Percentiles rank a stretch among this genome's conserved stretches.
phyloP scores from a whole-genome alignment of 2,329 filamentous ascomycete species.

The Penicillium sp. region DNA sequence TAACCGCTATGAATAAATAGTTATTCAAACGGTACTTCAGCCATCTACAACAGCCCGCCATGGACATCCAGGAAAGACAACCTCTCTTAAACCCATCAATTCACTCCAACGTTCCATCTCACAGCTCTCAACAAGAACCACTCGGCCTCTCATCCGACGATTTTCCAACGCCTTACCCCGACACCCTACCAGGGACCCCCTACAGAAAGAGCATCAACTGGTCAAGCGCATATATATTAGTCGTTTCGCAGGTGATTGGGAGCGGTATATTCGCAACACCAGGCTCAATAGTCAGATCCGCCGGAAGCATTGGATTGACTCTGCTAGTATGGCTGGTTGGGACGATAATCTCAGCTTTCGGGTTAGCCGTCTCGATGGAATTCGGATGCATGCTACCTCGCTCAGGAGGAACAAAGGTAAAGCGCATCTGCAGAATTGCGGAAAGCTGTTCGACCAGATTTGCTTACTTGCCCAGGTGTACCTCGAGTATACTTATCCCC shows the following conservation, averaged over 20 bases:
- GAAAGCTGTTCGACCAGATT: conserved; percentile 38
- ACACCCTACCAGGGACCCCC: conserved; percentile 45
- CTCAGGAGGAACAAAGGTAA: conserved; percentile 65
- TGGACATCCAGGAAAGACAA: conserved; percentile 21
- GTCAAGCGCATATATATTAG: conserved; percentile 63
- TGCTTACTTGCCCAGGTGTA: conserved; percentile 53
- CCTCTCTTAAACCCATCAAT: conserved; percentile 15
- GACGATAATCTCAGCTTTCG: conserved; percentile 59
- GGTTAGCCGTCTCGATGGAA: conserved; percentile 62
- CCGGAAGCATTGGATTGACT: conserved; percentile 64
- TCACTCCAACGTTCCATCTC: background rate
- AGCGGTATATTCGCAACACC: conserved; percentile 71
- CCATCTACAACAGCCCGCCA: background rate
- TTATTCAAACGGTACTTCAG: background rate
- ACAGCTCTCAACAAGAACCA: background rate
- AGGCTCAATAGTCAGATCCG: conserved; percentile 62
- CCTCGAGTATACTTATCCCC: conserved; percentile 65
- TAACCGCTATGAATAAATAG: background rate
- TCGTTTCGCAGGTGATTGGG: conserved; percentile 66
- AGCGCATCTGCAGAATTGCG: conserved; percentile 46
- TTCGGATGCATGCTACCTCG: conserved; percentile 69
- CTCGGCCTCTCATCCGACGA: background rate
- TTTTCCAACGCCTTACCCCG: conserved; percentile 38
- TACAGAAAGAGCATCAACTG: conserved; percentile 60
- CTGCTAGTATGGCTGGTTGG: conserved; percentile 63